These are phyloP conservation scores for Cordia subcordata DNA, from an alignment of 257 asterid genomes.

Conservation along the genomic window DNA sequence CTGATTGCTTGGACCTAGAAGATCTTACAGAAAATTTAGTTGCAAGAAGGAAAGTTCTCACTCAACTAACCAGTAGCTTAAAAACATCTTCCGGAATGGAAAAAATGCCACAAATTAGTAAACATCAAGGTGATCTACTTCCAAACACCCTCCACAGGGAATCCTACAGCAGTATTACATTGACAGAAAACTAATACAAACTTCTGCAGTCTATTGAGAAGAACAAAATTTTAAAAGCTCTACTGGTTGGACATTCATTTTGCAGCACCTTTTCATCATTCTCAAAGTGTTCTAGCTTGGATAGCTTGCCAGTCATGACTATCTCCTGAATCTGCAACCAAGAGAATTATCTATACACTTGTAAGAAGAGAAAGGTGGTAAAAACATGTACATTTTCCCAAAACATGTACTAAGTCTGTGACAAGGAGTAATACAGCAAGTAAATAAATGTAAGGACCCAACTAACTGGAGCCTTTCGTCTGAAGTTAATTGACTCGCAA, in stretches of 20 bases:
- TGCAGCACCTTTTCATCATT: conserved; percentile 77
- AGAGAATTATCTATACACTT: conserved; percentile 2
- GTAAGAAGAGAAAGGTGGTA: neutral
- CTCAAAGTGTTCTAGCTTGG: conserved; percentile 93
- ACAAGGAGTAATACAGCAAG: neutral
- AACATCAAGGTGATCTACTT: neutral
- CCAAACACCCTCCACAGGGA: too few species aligned
- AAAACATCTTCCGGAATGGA: too few species aligned
- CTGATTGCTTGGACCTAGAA: conserved; percentile 74
- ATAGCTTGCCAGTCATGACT: conserved; percentile 82
- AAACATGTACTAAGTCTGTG: neutral
- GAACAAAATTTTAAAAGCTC: neutral
- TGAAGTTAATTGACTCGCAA: too few species aligned
- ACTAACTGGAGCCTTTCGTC: too few species aligned
- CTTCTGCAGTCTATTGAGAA: neutral
- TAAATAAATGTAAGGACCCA: neutral
- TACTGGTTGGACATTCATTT: neutral
- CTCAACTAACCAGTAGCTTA: too few species aligned
- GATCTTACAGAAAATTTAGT: conserved; percentile 7
- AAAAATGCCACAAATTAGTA: too few species aligned
- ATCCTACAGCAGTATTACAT: too few species aligned
- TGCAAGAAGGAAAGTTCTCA: neutral
- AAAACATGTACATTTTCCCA: conserved; percentile 2
- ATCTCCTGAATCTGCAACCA: conserved; percentile 90
- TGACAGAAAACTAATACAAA: too few species aligned